phyloP scores from a whole-genome alignment of 2,329 filamentous ascomycete species.

The Beauveria scarabaeidicola region DNA sequence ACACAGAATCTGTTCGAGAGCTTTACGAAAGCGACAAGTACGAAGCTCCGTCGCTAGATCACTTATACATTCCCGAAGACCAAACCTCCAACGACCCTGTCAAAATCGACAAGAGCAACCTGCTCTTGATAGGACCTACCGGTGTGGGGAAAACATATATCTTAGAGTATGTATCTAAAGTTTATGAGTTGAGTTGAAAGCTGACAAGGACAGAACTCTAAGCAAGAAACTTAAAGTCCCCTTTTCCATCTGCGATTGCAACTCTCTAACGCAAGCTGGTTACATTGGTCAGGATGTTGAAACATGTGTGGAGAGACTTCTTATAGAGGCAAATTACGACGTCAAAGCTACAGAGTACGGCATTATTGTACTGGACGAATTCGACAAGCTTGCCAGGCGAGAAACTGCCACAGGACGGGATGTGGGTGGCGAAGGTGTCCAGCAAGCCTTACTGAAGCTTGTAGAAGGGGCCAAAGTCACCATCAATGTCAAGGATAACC shows the following conservation, averaged over 20 bases:
- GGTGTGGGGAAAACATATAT: constrained; percentile 97
- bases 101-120: constrained; percentile 91
- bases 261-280: constrained; percentile 89
- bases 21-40: constrained; percentile 27
- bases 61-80: constrained; percentile 43
- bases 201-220: constrained; percentile 57
- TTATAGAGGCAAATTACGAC: constrained; percentile 87
- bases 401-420: constrained; percentile 86
- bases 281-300: constrained; percentile 99
- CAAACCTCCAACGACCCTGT: constrained; percentile 38
- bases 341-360: constrained; percentile 77
- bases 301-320: constrained; percentile 79
- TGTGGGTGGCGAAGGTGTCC: constrained; percentile 91
- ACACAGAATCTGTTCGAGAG: constrained; percentile 38
- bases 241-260: constrained; percentile 92
- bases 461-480: constrained; percentile 93
- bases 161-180: constrained; percentile 46
- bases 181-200: neutral
- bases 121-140: constrained; percentile 82
- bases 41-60: constrained; percentile 27
- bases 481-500: constrained; percentile 76
- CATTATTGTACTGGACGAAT: constrained; percentile 92
- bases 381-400: constrained; percentile 90
- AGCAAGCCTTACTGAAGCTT: constrained; percentile 90
- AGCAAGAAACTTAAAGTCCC: constrained; percentile 91